These are phyloP conservation scores for Phylloporus sp. DNA, from an alignment of 768 basidiomycete species.

Conservation along the genomic window DNA sequence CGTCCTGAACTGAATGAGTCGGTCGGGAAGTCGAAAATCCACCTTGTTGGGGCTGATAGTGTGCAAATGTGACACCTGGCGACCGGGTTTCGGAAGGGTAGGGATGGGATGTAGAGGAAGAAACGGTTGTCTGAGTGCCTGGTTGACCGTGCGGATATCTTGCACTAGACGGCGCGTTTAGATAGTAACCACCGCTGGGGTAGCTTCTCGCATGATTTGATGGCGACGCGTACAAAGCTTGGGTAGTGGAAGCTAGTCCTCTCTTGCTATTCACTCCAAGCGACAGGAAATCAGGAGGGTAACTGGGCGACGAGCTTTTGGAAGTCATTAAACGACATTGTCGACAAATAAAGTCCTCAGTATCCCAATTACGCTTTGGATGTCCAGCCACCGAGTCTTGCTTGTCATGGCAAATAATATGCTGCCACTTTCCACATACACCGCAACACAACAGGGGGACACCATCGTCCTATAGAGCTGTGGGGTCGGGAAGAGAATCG, in stretches of 20 bases:
- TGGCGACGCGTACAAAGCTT: constrained; percentile 10
- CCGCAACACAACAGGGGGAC: constrained; percentile 79
- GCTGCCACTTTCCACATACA: constrained; percentile 82
- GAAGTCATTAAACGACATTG: constrained; percentile 39
- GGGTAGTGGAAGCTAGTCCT: constrained; percentile 11
- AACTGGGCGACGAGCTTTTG: constrained; percentile 7
- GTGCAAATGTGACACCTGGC: constrained; percentile 32
- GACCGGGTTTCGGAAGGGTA: constrained; percentile 19
- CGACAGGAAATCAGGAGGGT: constrained; percentile 3
- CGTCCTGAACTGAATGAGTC: constrained; percentile 24
- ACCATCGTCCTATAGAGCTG: constrained; percentile 62
- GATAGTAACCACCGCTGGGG: constrained; percentile 14
- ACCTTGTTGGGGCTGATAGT: constrained; percentile 35
- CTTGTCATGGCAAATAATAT: constrained; percentile 77
- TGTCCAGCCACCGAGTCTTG: constrained; percentile 61
- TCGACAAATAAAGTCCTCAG: constrained; percentile 76
- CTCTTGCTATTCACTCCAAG: constrained; percentile 5
- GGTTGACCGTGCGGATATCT: constrained; percentile 24
- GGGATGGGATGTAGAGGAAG: constrained; percentile 16
- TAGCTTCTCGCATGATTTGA: constrained; percentile 18
- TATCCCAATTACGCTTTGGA: constrained; percentile 74
- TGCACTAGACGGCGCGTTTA: constrained; percentile 10
- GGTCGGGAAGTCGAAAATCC: constrained; percentile 33
- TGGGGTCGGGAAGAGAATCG: constrained; percentile 5
- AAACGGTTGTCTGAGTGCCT: constrained; percentile 11